Conservation (phyloP, 768 basidiomycete species). For the Psilocybe subaeruginosa region DNA sequence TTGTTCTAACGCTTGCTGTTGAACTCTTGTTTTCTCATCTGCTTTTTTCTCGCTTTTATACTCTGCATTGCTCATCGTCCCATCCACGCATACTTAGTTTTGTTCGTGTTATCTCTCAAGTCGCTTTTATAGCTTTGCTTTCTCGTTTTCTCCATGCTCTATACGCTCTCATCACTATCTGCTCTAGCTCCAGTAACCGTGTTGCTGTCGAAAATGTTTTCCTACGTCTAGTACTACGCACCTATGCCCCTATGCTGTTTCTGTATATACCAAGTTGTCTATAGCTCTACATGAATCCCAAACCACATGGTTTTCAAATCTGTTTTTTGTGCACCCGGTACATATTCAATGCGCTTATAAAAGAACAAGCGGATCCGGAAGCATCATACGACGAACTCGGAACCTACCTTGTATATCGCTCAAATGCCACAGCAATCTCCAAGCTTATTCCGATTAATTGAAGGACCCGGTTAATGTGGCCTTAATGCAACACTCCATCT, state of each 20-base stretch:
- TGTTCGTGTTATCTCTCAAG: slow-evolving; percentile 13
- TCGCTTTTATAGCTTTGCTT: slow-evolving; percentile 10
- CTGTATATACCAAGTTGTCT: slow-evolving; percentile 18
- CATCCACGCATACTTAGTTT: slow-evolving; percentile 11
- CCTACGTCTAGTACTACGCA: slow-evolving; percentile 15
- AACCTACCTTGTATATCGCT: background rate
- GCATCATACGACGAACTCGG: background rate
- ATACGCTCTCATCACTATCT: background rate
- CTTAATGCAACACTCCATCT: background rate
- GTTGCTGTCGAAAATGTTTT: slow-evolving; percentile 25
- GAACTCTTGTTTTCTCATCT: slow-evolving; percentile 1
- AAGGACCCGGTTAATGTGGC: background rate
- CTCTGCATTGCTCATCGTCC: slow-evolving; percentile 11
- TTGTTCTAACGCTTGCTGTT: slow-evolving; percentile 18
- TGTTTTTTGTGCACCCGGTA: no score
- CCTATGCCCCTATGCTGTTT: slow-evolving; percentile 24
- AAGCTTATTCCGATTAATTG: background rate
- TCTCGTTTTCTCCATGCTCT: slow-evolving; percentile 18
- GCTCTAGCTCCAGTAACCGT: slow-evolving; percentile 15
- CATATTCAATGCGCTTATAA: no score
- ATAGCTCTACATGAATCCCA: background rate
- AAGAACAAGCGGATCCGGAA: background rate
- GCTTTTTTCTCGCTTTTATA: slow-evolving; percentile 9
- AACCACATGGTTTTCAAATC: no score
- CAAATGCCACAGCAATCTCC: background rate